A percentile compares a stretch with the other conserved stretches of the same genome.
phyloP scores from a whole-genome alignment of 1,284 basidiomycete genomes.

The Volvariella volvacea region DNA sequence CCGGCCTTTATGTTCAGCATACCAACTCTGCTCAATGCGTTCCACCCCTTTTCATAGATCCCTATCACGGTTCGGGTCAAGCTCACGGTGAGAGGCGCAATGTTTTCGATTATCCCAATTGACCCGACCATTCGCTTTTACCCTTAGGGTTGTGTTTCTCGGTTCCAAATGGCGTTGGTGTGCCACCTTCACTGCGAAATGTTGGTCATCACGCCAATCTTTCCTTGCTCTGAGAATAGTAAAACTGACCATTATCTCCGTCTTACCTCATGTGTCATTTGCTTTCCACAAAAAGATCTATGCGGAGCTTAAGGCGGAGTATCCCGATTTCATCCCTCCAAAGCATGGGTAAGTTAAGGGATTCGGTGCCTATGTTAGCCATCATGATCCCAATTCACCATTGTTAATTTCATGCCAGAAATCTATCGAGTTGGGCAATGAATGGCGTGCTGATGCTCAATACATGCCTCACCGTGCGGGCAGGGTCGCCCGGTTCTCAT shows the following conservation, averaged over 20 bases:
- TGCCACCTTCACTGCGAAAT: slow-evolving; percentile 80
- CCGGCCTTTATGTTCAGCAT: slow-evolving; percentile 6
- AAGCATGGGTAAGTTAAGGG: slow-evolving; percentile 79
- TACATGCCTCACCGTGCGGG: slow-evolving; percentile 82
- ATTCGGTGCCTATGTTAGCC: slow-evolving; percentile 10
- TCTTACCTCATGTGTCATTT: slow-evolving; percentile 6
- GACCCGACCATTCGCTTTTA: not conserved
- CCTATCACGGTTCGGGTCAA: slow-evolving; percentile 63
- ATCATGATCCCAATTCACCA: slow-evolving; percentile 11
- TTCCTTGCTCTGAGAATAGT: no score
- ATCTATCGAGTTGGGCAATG: slow-evolving; percentile 78
- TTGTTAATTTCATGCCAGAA: slow-evolving; percentile 35
- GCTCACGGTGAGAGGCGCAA: slow-evolving; percentile 51
- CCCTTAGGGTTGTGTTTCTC: slow-evolving; percentile 76
- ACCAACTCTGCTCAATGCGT: not conserved
- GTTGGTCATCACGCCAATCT: slow-evolving; percentile 29
- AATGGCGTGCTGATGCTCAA: slow-evolving; percentile 92
- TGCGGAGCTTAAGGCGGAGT: slow-evolving; percentile 78
- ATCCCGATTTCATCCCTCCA: slow-evolving; percentile 74
- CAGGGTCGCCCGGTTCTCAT: slow-evolving; percentile 76
- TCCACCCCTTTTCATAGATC: slow-evolving; percentile 35
- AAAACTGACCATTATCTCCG: not conserved
- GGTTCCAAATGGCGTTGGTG: slow-evolving; percentile 64
- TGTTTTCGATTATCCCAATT: not conserved
- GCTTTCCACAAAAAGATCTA: no score